Conservation (phyloP, 306 rosid species). For the Albizia julibrissin region DNA sequence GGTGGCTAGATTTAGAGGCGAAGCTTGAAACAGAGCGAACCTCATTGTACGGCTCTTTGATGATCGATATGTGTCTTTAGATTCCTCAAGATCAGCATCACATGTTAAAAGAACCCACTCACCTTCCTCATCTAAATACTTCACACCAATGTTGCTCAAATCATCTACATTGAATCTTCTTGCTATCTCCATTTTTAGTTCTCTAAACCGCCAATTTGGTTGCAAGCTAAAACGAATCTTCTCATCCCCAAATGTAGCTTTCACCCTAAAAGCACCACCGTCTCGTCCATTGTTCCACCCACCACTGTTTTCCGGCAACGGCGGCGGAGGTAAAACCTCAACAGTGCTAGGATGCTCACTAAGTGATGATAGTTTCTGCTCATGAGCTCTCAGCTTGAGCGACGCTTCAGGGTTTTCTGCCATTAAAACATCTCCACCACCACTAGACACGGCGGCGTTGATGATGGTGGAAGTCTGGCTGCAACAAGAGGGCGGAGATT, state of each 20-base stretch:
- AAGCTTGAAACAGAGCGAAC: slow-evolving; percentile 53
- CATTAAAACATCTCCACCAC: slow-evolving; percentile 31
- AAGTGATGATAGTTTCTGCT: not conserved
- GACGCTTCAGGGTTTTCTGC: slow-evolving; percentile 37
- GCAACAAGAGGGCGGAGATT: slow-evolving; percentile 46
- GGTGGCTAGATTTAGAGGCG: slow-evolving; percentile 35
- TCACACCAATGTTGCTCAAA: slow-evolving; percentile 37
- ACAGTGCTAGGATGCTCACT: not conserved
- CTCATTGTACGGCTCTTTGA: slow-evolving; percentile 57
- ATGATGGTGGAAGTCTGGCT: slow-evolving; percentile 38
- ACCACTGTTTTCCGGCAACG: slow-evolving; percentile 20
- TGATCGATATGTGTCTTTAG: slow-evolving; percentile 49
- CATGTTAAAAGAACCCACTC: slow-evolving; percentile 61
- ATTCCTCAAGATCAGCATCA: slow-evolving; percentile 62
- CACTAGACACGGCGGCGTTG: slow-evolving; percentile 15
- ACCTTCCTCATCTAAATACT: slow-evolving; percentile 57
- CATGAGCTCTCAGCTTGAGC: slow-evolving; percentile 29
- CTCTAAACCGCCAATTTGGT: slow-evolving; percentile 44
- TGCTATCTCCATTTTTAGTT: slow-evolving; percentile 56
- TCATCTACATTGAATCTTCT: slow-evolving; percentile 52
- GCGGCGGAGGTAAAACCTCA: slow-evolving; percentile 30
- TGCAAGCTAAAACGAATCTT: slow-evolving; percentile 50
- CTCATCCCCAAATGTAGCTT: slow-evolving; percentile 58
- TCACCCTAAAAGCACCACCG: slow-evolving; percentile 42
- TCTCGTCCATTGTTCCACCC: not conserved